These are phyloP conservation scores for Brassica nigra DNA, from an alignment of 345 rosid genomes.

Conservation along the genomic window DNA sequence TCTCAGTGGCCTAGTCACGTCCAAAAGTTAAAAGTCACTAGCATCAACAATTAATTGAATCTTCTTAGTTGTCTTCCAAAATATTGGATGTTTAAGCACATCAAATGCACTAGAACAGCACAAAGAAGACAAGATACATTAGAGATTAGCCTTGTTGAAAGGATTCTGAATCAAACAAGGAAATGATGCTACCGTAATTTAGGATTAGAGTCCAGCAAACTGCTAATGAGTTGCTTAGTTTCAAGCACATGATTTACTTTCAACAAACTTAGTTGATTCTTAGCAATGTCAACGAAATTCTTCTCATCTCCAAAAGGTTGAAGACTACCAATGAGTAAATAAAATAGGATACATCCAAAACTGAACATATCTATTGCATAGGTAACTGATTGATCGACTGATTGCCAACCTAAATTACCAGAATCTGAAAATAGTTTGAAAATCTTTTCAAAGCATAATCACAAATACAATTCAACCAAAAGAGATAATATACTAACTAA, in stretches of 20 bases:
- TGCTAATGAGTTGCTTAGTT: background rate
- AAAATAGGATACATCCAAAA: background rate
- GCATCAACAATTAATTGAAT: too few relatives aligned
- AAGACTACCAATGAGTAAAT: background rate
- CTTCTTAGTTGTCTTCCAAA: too few relatives aligned
- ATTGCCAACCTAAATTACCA: background rate
- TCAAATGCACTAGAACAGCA: background rate
- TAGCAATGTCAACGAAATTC: background rate
- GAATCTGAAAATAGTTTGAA: background rate
- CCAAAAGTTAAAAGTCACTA: too few relatives aligned
- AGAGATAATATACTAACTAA: background rate
- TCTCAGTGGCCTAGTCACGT: too few relatives aligned
- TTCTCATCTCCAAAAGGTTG: background rate
- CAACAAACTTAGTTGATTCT: background rate
- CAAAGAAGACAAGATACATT: background rate
- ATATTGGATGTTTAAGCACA: too few relatives aligned
- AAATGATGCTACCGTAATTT: background rate
- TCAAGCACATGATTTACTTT: background rate
- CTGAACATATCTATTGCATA: background rate
- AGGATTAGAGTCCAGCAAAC: background rate
- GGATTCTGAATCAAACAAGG: background rate
- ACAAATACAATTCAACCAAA: background rate
- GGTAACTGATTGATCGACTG: background rate
- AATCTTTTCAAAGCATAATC: background rate
- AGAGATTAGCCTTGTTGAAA: background rate